Evolutionary conservation across 169 alveolate species (phyloP), one percentile per base, ranked within the genome.

Genomic region (Plasmodium gallinaceum): DNA sequence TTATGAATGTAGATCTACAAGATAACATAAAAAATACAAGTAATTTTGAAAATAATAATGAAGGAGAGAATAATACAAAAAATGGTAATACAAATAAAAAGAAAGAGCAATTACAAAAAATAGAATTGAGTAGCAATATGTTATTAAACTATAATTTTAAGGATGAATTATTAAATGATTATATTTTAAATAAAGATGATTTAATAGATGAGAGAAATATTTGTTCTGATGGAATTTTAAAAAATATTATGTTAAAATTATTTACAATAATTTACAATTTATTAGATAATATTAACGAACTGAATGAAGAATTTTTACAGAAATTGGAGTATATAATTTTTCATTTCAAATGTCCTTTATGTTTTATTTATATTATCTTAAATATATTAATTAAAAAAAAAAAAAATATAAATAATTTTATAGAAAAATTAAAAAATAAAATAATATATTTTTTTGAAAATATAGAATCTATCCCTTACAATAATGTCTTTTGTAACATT

Each of bases 241-340:
- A 76, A 43, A 76, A 76, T 68, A 76, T 76, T 57, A 64, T 76
- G 76, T 42, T 76, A 70, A 76, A 76, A 57, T 43, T 76, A 32
- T 76, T 76, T 37, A 76, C 89, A 12, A 76, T 76, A 37, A 39
- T 76, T 65, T 76, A 64, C 48, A 76, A 76, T 57, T 65, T 76
- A 32, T 42, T 76, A 43, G 78, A 76, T 42, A 76, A 26, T 42
- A 76, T 51, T 14, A 60, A 76, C 24, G 89, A 76, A 58, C 16
- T 64, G 51, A 64, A 46, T 64, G 62, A 52, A 9, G 78, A 76
- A 42, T 76, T 76, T 52, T 64, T 76, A 60, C 37, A 64, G 48
- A 76, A 42, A 32, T 24, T 76, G 69, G 89, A 76, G 20, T 8
- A 76, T 14, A 52, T 76, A 10, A 76, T 76, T 61, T 76, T 64